Evolutionary conservation across 2,329 filamentous ascomycete genomes (phyloP), one percentile per base, ranked within the genome.

Genomic region (Aurifilum marmelostoma): DNA sequence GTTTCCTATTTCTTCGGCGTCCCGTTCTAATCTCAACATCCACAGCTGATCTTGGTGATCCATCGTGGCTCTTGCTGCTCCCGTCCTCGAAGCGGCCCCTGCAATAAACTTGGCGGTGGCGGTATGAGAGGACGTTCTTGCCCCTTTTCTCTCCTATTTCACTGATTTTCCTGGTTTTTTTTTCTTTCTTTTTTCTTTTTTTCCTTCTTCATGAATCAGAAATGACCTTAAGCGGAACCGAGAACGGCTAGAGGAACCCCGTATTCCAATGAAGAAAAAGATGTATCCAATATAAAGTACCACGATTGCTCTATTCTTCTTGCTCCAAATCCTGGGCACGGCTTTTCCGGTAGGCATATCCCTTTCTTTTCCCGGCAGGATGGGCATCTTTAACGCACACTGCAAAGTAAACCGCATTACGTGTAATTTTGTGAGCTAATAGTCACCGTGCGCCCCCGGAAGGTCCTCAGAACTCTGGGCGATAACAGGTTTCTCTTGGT

Each of bases 91-190:
- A 32, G 50, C 16, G 52, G 2, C 52, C 52, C 52, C 52, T 56
- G 52, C 52, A 56, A 32, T 14, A 18, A 29, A 14, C 52, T 56
- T 56, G 52, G 52, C 52, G 24, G 52, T 56, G 52, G 52, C 52
- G 52, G 52, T 56, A 56, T 16, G 24, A 8, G 52, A 56, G 11
- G 24, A 24, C 16, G 24, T 32, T 29, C 27, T 7, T 2, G n/a
- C 24, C 27, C 52, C 50, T 52, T n/a, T 12, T 24, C 50, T 27
- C 24, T 54, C 27, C 16, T 32, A 27, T 27, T 54, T 54, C 27
- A 24, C 7, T 11, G 6, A 11, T 3, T 29, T 12, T 27, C 24
- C 24, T 54, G 11, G 8, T 34, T 54, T 27, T 54, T n/a, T n/a
- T n/a, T n/a, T n/a, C n/a, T n/a, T n/a, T n/a, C n/a, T n/a, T n/a